Percentiles rank a stretch among this genome's conserved stretches.
Evolutionary conservation across 768 basidiomycete genomes (phyloP).

Genomic region (Chlorophyllum brunneum): DNA sequence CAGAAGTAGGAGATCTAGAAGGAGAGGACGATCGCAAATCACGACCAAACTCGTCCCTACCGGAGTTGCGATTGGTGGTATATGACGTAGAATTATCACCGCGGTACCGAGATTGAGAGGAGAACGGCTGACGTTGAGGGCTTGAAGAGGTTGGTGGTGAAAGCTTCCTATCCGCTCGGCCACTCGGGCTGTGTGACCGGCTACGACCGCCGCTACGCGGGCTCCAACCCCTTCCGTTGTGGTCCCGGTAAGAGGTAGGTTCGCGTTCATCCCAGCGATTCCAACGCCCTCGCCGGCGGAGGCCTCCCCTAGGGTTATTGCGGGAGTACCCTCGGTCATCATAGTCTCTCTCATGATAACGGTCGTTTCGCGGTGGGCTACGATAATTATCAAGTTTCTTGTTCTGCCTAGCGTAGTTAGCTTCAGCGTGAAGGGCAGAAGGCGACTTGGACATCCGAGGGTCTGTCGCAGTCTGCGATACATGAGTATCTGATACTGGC

Average conservation of each 20-base stretch:
- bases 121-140: constrained; percentile 41
- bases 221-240: constrained; percentile 30
- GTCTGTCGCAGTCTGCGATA: constrained; percentile 9
- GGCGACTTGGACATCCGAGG: constrained; percentile 15
- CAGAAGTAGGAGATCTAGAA: constrained; percentile 15
- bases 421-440: constrained; percentile 16
- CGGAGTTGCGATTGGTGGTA: constrained; percentile 19
- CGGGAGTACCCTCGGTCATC: constrained; percentile 48
- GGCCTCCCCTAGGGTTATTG: constrained; percentile 51
- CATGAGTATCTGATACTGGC: constrained; percentile 9
- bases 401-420: constrained; percentile 2
- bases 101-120: constrained; percentile 22
- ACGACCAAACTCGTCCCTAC: constrained; percentile 84
- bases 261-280: constrained; percentile 56
- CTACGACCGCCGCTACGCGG: constrained; percentile 48
- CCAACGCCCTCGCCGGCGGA: constrained; percentile 52
- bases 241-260: constrained; percentile 48
- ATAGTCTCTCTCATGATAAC: constrained; percentile 43
- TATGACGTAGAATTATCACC: constrained; percentile 17
- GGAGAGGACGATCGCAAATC: constrained; percentile 64
- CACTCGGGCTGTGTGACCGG: constrained; percentile 72
- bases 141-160: constrained; percentile 54
- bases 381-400: constrained; percentile 40
- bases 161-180: constrained; percentile 52
- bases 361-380: constrained; percentile 42